Evolutionary conservation across 2,329 filamentous ascomycete genomes (phyloP), one percentile per base, ranked within the genome.

Genomic region (Aspergillus sergii): DNA sequence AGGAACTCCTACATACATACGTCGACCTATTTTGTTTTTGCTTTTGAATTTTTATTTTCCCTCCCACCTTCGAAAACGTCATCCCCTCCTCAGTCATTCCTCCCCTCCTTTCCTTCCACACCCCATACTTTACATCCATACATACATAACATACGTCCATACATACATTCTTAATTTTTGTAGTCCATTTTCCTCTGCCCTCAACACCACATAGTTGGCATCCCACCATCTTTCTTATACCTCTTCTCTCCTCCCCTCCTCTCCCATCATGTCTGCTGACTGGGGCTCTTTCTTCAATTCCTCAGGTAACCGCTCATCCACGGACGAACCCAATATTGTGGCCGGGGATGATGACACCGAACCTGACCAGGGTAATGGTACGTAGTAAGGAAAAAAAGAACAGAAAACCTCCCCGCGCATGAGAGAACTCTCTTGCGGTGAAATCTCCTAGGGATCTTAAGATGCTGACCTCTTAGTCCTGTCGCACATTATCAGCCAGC

Each of bases 401-500:
- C 39, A 8, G n/a, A 41, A 41, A n/a, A 19, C 3, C 39, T 9
- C 7, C 39, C 34, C 5, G 34, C 4, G 14, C 34, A n/a, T 9
- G 39, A n/a, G 39, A 41, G 39, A 41, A n/a, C 39, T 41, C 39
- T 41, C 39, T n/a, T 41, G 39, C 39, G 16, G 8, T 41, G 39
- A n/a, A 19, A 41, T 41, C 39, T n/a, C 19, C 16, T 9, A 41
- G 14, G 34, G 39, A 41, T 8, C 39, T 41, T 34, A 45, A 36
- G 19, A 41, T 32, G 26, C n/a, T 58, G 32, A 39, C 21, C n/a
- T 16, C 36, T 57, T 75, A 97, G 95, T 99, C 74, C 90, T 99
- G 70, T 92, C 89, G 64, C 94, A 98, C 81, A 96, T 99, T 80
- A 98, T 99, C 75, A 96, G 94, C 58, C 95, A 99, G 81, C 85